A percentile compares a stretch with the other conserved stretches of the same genome.
Conservation (phyloP, 169 alveolate genomes). For the Eimeria acervulina region DNA sequence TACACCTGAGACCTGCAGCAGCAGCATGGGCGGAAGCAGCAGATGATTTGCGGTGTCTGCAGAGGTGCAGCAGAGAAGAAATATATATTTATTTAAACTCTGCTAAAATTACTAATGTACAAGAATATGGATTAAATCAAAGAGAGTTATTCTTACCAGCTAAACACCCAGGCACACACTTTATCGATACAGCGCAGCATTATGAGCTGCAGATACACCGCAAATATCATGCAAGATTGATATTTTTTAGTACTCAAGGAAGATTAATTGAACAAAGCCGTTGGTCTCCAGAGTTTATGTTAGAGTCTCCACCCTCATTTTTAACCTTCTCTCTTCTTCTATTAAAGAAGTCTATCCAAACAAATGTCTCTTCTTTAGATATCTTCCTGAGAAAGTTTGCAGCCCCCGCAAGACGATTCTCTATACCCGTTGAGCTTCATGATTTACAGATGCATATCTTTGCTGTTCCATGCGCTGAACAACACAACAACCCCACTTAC, state of each 20-base stretch:
- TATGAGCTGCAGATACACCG: slow-evolving; percentile 21
- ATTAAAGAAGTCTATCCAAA: slow-evolving; percentile 83
- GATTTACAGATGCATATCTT: slow-evolving; percentile 84
- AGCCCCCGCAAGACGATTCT: slow-evolving; percentile 82
- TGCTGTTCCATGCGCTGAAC: slow-evolving; percentile 79
- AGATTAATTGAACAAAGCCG: slow-evolving; percentile 60
- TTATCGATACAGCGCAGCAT: slow-evolving; percentile 61
- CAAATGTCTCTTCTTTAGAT: slow-evolving; percentile 84
- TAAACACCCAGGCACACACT: slow-evolving; percentile 82
- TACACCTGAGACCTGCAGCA: slow-evolving; percentile 85
- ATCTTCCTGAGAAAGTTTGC: slow-evolving; percentile 85
- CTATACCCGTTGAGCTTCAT: slow-evolving; percentile 84
- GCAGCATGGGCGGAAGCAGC: slow-evolving; percentile 78
- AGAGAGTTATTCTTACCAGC: slow-evolving; percentile 85
- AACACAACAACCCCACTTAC: neutral
- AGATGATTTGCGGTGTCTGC: neutral
- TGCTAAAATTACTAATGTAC: slow-evolving; percentile 56
- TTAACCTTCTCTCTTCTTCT: slow-evolving; percentile 84
- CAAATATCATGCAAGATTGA: slow-evolving; percentile 63
- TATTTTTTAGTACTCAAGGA: slow-evolving; percentile 62
- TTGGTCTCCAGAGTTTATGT: slow-evolving; percentile 87
- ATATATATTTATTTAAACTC: slow-evolving; percentile 64
- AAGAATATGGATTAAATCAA: slow-evolving; percentile 86
- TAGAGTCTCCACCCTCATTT: slow-evolving; percentile 84
- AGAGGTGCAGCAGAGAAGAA: slow-evolving; percentile 38